phyloP scores from a whole-genome alignment of 1,139 yeast species.

The Candida dubliniensis region DNA sequence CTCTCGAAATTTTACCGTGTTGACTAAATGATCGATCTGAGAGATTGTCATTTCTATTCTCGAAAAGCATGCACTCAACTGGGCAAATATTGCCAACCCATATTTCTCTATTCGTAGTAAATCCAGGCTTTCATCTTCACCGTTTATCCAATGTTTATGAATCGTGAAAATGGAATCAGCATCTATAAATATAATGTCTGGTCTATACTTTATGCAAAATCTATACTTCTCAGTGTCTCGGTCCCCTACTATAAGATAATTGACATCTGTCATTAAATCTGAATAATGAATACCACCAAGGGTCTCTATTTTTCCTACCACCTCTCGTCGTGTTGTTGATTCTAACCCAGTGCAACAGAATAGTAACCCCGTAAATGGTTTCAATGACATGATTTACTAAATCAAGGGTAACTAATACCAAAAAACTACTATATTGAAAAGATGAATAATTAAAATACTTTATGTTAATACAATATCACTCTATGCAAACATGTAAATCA shows the following conservation, averaged over 20 bases:
- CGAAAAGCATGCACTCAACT: conserved; percentile 52
- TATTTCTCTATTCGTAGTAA: conserved; percentile 23
- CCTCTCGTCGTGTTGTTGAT: conserved; percentile 26
- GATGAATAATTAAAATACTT: too few species aligned
- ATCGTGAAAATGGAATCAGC: conserved; percentile 47
- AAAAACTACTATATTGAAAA: too few species aligned
- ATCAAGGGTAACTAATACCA: background rate
- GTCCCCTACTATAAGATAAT: conserved; percentile 67
- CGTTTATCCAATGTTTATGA: conserved; percentile 55
- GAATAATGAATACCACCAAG: conserved; percentile 66
- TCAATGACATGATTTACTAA: conserved; percentile 8
- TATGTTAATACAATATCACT: too few species aligned
- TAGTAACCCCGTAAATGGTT: conserved; percentile 35
- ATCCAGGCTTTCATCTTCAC: conserved; percentile 32
- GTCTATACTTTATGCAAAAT: conserved; percentile 58
- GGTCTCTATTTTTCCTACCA: conserved; percentile 42
- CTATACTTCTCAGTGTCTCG: conserved; percentile 66
- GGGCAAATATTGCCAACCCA: conserved; percentile 46
- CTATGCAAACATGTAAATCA: too few species aligned
- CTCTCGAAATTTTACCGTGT: conserved; percentile 6
- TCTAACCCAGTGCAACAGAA: conserved; percentile 48
- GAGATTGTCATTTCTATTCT: conserved; percentile 32
- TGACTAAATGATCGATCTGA: conserved; percentile 11
- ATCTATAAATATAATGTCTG: conserved; percentile 57
- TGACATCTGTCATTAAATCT: conserved; percentile 68